Conservation (phyloP, 306 rosid genomes). For the Corylus americana region DNA sequence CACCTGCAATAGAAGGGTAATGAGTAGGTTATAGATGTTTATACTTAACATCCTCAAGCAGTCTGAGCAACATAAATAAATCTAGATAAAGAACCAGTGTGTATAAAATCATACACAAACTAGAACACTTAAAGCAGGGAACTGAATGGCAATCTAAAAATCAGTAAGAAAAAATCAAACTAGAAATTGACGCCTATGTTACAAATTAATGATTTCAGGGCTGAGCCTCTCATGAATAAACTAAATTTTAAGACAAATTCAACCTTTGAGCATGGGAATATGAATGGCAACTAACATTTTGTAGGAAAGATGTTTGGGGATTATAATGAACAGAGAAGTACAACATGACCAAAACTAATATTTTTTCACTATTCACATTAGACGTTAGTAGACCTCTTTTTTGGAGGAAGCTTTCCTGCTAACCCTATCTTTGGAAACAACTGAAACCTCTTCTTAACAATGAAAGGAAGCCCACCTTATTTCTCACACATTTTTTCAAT, state of each 20-base stretch:
- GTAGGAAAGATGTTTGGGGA: background rate
- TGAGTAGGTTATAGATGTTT: background rate
- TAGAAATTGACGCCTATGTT: background rate
- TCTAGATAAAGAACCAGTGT: background rate
- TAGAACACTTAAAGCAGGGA: background rate
- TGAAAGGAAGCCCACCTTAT: background rate
- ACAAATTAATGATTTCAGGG: background rate
- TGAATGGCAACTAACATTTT: background rate
- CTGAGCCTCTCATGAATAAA: background rate
- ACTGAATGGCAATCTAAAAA: background rate
- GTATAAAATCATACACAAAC: background rate
- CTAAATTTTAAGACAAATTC: background rate
- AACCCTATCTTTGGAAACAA: background rate
- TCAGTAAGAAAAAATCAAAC: background rate
- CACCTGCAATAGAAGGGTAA: conserved; percentile 53
- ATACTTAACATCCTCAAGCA: background rate
- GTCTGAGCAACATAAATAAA: conserved; percentile 1
- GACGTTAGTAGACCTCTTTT: background rate
- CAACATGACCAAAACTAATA: background rate
- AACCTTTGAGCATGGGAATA: background rate
- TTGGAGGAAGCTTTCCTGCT: background rate
- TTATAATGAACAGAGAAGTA: background rate
- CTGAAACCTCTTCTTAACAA: background rate
- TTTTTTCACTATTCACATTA: background rate
- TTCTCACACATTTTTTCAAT: conserved; percentile 3